A percentile compares a stretch with the other conserved stretches of the same genome.
phyloP scores from a whole-genome alignment of 768 basidiomycete species.

The Fomitopsis serialis region DNA sequence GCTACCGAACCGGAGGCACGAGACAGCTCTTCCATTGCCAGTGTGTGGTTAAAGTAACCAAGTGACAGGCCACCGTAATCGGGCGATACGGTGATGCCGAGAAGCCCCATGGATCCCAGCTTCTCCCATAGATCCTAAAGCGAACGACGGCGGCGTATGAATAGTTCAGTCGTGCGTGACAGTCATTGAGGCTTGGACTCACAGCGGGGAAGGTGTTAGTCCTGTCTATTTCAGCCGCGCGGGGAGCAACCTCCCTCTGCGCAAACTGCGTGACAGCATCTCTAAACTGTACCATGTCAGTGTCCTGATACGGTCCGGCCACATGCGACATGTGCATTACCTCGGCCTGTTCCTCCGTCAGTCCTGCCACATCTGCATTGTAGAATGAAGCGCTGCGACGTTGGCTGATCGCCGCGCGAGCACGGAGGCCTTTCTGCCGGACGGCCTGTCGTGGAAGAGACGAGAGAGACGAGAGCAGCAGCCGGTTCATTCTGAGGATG shows the following conservation, averaged over 20 bases:
- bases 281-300: slow-evolving; percentile 56
- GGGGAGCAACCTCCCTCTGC: slow-evolving; percentile 76
- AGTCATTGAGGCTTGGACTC: too few relatives aligned
- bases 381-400: slow-evolving; percentile 51
- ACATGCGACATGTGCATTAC: slow-evolving; percentile 28
- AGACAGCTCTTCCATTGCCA: slow-evolving; percentile 95
- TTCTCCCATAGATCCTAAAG: slow-evolving; percentile 80
- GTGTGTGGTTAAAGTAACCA: slow-evolving; percentile 82
- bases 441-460: too few relatives aligned
- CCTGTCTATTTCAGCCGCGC: slow-evolving; percentile 82
- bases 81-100: slow-evolving; percentile 79
- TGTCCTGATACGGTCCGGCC: background rate
- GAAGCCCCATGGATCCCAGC: slow-evolving; percentile 86
- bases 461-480: too few relatives aligned
- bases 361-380: slow-evolving; percentile 65
- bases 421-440: too few relatives aligned
- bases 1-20: slow-evolving; percentile 88
- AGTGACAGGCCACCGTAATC: slow-evolving; percentile 79
- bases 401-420: background rate
- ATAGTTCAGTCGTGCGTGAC: too few relatives aligned
- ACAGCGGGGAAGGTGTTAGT: slow-evolving; percentile 79
- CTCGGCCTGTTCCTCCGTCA: slow-evolving; percentile 78
- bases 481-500: too few relatives aligned
- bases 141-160: background rate
- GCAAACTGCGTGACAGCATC: slow-evolving; percentile 77